Percentiles rank a stretch among this genome's conserved stretches.
Evolutionary conservation across 768 basidiomycete genomes (phyloP).

Genomic region (Lanmaoa rubissima): DNA sequence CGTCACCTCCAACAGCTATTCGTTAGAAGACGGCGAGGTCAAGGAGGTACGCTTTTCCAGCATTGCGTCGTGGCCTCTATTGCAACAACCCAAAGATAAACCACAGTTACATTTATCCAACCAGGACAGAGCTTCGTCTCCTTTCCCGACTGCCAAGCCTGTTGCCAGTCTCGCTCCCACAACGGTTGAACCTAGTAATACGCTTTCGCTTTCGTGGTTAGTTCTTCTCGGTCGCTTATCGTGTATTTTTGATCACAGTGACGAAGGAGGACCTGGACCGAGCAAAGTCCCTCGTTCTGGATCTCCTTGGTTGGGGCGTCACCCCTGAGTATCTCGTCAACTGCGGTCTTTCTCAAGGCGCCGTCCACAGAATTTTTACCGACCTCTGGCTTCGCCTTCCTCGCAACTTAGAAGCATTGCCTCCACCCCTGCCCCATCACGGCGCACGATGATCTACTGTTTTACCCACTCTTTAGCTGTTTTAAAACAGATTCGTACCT

Average conservation of each 20-base stretch:
- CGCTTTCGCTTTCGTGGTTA: not conserved
- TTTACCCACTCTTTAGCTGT: not conserved
- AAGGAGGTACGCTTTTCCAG: conserved; percentile 9
- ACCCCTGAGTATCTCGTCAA: conserved; percentile 47
- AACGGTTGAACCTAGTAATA: conserved; percentile 11
- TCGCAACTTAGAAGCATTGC: conserved; percentile 2
- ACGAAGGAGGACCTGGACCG: conserved; percentile 40
- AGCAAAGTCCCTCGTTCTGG: conserved; percentile 49
- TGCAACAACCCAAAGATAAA: not conserved
- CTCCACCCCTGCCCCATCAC: not conserved
- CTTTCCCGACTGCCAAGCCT: not conserved
- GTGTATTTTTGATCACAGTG: conserved; percentile 29
- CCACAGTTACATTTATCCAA: not conserved
- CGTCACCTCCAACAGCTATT: not conserved
- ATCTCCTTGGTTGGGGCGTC: conserved; percentile 57
- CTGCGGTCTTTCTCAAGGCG: conserved; percentile 40
- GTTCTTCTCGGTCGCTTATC: not conserved
- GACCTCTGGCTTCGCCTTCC: conserved; percentile 43
- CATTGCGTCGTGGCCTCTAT: not conserved
- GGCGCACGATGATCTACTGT: not conserved
- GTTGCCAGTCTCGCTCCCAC: not conserved
- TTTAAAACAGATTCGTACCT: not conserved
- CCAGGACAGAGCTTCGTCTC: not conserved
- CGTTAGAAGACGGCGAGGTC: conserved; percentile 26
- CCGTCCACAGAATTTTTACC: conserved; percentile 41